Percentiles rank a stretch among this genome's conserved stretches.
These are phyloP conservation scores for Triadica sebifera DNA, from an alignment of 345 rosid genomes.

Conservation along the genomic window DNA sequence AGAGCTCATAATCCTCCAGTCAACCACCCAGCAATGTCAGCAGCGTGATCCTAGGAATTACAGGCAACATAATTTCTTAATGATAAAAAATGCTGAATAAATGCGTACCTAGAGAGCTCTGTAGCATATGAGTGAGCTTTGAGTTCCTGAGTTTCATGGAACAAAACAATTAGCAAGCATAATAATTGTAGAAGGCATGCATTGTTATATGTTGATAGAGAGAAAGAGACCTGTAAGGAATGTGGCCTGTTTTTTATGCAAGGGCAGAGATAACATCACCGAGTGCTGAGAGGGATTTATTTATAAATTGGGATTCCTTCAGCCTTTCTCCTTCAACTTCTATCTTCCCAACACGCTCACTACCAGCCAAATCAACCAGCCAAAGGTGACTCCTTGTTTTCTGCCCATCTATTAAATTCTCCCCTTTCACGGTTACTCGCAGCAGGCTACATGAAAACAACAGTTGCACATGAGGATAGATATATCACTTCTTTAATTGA, in stretches of 20 bases:
- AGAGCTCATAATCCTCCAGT: no score
- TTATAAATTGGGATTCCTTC: constrained; percentile 93
- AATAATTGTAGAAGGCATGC: not conserved
- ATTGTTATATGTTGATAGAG: not conserved
- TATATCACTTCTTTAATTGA: not conserved
- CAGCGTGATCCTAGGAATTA: not conserved
- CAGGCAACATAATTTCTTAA: not conserved
- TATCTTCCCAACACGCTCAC: constrained; percentile 93
- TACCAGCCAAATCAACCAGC: constrained; percentile 98
- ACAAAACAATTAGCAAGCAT: not conserved
- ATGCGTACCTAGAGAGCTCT: constrained; percentile 84
- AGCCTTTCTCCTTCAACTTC: constrained; percentile 94
- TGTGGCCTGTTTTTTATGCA: constrained; percentile 83
- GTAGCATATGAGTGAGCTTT: constrained; percentile 95
- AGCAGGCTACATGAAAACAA: constrained; percentile 50
- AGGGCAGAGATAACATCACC: constrained; percentile 95
- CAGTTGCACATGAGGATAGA: not conserved
- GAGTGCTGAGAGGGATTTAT: constrained; percentile 92
- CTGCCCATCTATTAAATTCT: constrained; percentile 69
- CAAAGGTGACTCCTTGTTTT: constrained; percentile 87
- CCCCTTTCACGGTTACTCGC: constrained; percentile 84
- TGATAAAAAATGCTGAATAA: not conserved
- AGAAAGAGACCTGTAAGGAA: constrained; percentile 76
- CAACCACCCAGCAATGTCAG: not conserved
- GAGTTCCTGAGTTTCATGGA: constrained; percentile 65